A percentile compares a stretch with the other conserved stretches of the same genome.
These are phyloP conservation scores for Antitrichia curtipendula DNA, from an alignment of 225 moss, liverwort and hornwort species.

Conservation along the genomic window DNA sequence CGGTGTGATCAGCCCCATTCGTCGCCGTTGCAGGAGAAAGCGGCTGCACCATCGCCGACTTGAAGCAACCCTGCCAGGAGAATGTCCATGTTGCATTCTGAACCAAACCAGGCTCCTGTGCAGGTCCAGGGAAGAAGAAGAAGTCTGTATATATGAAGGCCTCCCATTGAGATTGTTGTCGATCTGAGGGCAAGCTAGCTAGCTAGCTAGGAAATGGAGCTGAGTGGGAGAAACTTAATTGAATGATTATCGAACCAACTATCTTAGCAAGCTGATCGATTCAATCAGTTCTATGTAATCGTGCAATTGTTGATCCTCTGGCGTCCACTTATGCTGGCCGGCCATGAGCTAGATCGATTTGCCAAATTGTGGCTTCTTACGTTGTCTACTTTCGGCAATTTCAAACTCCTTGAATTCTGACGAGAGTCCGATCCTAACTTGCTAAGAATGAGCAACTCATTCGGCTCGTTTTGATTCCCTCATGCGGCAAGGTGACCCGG, in stretches of 20 bases:
- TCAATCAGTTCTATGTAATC: background rate
- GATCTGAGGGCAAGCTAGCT: background rate
- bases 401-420: background rate
- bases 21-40: background rate
- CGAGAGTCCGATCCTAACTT: background rate
- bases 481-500: background rate
- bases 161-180: background rate
- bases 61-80: background rate
- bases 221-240: background rate
- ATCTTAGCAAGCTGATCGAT: background rate
- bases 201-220: background rate
- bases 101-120: background rate
- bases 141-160: background rate
- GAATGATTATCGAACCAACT: background rate
- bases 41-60: background rate
- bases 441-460: background rate
- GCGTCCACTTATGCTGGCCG: background rate
- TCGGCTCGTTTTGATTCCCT: background rate
- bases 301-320: background rate
- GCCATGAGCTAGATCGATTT: background rate
- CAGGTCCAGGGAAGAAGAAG: background rate
- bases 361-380: background rate
- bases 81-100: background rate
- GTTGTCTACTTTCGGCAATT: background rate
- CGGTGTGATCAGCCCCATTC: background rate